phyloP scores from a whole-genome alignment of 805 yeast genomes.

The Saturnispora besseyi region DNA sequence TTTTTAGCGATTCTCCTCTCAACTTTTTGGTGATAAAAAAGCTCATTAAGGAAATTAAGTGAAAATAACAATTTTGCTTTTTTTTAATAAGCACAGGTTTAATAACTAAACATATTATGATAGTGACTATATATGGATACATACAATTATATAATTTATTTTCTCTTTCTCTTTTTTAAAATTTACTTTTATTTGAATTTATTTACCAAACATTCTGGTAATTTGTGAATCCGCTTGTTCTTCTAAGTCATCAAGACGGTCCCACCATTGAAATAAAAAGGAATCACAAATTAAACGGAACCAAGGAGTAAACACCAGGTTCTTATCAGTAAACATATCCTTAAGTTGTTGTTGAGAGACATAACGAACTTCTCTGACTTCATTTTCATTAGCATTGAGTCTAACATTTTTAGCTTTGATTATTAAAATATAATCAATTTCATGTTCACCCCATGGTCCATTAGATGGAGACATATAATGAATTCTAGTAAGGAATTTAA shows the following conservation, averaged over 20 bases:
- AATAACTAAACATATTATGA: too few relatives aligned
- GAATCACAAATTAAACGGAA: slow-evolving; percentile 90
- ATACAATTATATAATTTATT: background rate
- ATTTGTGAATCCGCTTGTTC: slow-evolving; percentile 38
- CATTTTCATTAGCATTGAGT: slow-evolving; percentile 58
- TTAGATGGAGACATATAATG: slow-evolving; percentile 85
- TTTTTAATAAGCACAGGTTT: too few relatives aligned
- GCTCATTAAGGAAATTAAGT: background rate
- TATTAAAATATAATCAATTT: slow-evolving; percentile 87
- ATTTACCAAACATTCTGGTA: slow-evolving; percentile 38
- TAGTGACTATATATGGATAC: too few relatives aligned
- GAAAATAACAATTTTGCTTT: too few relatives aligned
- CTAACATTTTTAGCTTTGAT: slow-evolving; percentile 44
- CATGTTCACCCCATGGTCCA: slow-evolving; percentile 93
- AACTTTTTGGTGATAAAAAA: background rate
- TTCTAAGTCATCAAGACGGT: slow-evolving; percentile 49
- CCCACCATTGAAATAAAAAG: slow-evolving; percentile 94
- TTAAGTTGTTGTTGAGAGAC: slow-evolving; percentile 62
- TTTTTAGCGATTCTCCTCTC: too few relatives aligned
- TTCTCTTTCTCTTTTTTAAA: background rate
- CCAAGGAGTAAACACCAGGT: slow-evolving; percentile 89
- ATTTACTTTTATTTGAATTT: background rate
- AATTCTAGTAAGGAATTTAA: slow-evolving; percentile 83
- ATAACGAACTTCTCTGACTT: slow-evolving; percentile 72
- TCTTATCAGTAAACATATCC: slow-evolving; percentile 60